phyloP scores from a whole-genome alignment of 2,329 filamentous ascomycete species.

The Colletotrichum eremochloae region DNA sequence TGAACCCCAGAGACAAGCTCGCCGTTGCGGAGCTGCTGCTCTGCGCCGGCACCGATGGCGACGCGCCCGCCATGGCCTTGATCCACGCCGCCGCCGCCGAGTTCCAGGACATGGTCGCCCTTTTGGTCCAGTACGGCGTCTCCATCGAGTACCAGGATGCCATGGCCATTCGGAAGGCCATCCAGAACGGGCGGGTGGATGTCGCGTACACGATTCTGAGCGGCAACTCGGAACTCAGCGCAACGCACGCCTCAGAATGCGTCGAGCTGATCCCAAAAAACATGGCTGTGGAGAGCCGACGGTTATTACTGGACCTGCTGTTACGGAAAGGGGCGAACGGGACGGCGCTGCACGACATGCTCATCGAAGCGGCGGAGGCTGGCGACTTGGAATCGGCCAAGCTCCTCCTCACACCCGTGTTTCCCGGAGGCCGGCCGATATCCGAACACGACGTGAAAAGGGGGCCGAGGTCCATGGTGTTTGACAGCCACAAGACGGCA shows the following conservation, averaged over 20 bases:
- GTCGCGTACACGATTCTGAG: constrained; percentile 63
- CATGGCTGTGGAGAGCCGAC: constrained; percentile 59
- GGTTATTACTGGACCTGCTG: constrained; percentile 59
- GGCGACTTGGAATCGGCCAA: constrained; percentile 62
- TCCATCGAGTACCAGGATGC: constrained; percentile 68
- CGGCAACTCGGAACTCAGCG: constrained; percentile 58
- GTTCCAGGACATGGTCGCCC: constrained; percentile 66
- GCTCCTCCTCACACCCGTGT: constrained; percentile 64
- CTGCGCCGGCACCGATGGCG: constrained; percentile 69
- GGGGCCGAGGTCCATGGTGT: constrained; percentile 49
- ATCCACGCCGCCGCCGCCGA: constrained; percentile 62
- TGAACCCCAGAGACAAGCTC: constrained; percentile 64
- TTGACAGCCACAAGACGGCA: constrained; percentile 62
- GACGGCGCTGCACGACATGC: constrained; percentile 59
- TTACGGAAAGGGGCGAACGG: constrained; percentile 66
- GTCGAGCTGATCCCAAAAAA: constrained; percentile 63
- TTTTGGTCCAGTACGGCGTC: constrained; percentile 67
- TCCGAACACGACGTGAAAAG: constrained; percentile 38
- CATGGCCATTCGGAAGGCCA: constrained; percentile 61
- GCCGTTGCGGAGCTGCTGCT: constrained; percentile 68
- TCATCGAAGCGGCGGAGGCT: constrained; percentile 63
- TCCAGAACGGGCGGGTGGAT: constrained; percentile 60
- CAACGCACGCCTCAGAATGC: constrained; percentile 63
- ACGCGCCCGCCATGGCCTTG: constrained; percentile 62
- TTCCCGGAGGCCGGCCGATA: constrained; percentile 53